These are phyloP conservation scores for Leccinum sublutescens DNA, from an alignment of 768 basidiomycete species.

Conservation along the genomic window DNA sequence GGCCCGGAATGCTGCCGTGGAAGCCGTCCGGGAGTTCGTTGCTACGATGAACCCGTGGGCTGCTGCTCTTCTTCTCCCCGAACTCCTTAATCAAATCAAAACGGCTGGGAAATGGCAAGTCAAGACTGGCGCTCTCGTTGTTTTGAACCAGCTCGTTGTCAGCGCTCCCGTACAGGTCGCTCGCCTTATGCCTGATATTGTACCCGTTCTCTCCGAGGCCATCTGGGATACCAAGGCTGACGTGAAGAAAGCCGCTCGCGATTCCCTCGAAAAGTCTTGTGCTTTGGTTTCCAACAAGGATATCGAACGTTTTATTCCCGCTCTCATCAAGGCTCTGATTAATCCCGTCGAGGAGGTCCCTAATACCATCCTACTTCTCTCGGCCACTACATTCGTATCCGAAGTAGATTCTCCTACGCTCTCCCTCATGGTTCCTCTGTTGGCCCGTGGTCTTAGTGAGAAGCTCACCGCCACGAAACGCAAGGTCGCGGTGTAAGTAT, in stretches of 20 bases:
- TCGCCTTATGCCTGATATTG: constrained; percentile 90
- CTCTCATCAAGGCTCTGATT: constrained; percentile 95
- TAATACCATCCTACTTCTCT: constrained; percentile 90
- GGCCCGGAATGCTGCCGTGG: constrained; percentile 80
- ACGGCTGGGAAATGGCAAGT: constrained; percentile 97
- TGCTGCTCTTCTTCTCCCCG: constrained; percentile 74
- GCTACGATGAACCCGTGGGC: constrained; percentile 89
- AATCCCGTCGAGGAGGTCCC: constrained; percentile 99
- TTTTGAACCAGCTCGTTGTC: constrained; percentile 84
- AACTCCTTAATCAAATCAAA: constrained; percentile 90
- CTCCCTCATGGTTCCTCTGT: constrained; percentile 95
- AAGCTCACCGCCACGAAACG: constrained; percentile 96
- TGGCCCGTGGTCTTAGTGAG: constrained; percentile 91
- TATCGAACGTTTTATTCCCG: constrained; percentile 94
- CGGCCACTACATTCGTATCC: constrained; percentile 99
- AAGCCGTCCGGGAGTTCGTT: constrained; percentile 76
- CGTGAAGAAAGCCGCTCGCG: constrained; percentile 97
- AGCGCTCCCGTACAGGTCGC: constrained; percentile 82
- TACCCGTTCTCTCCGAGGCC: constrained; percentile 90
- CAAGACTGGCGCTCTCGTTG: constrained; percentile 82
- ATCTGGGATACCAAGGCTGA: constrained; percentile 99
- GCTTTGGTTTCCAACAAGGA: constrained; percentile 98
- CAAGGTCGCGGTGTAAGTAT: constrained; percentile 91
- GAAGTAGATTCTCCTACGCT: constrained; percentile 97
- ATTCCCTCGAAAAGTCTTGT: constrained; percentile 91